Percentiles rank a stretch among this genome's conserved stretches.
Conservation (phyloP, 257 asterid species). For the Ehretia macrophylla region DNA sequence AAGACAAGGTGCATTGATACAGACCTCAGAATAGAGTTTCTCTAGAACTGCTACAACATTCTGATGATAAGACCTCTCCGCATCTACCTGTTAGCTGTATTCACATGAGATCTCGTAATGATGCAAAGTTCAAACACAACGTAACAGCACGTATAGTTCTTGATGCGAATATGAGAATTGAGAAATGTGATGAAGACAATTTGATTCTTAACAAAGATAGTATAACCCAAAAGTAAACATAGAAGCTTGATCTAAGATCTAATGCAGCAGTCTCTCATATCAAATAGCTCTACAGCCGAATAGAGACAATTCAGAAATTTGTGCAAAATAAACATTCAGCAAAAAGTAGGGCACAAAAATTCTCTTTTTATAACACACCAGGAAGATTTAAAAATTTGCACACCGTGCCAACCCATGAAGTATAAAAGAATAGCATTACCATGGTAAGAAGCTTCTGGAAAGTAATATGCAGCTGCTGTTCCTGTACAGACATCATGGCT, state of each 20-base stretch:
- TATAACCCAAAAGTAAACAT: no score
- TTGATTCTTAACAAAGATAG: no score
- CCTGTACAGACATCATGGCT: constrained; percentile 87
- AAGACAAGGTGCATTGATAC: constrained; percentile 11
- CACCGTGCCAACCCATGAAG: not conserved
- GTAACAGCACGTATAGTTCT: not conserved
- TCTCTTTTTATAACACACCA: not conserved
- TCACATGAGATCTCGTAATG: constrained; percentile 19
- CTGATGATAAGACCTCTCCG: constrained; percentile 89
- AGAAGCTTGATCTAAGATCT: no score
- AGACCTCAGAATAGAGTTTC: constrained; percentile 81
- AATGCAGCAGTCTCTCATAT: no score
- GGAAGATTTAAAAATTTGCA: not conserved
- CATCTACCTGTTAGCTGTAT: constrained; percentile 62
- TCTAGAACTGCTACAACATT: constrained; percentile 64
- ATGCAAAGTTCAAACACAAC: constrained; percentile 7
- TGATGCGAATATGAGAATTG: no score
- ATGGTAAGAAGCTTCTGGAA: constrained; percentile 67
- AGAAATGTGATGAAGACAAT: no score
- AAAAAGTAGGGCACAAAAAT: no score
- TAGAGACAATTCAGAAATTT: no score
- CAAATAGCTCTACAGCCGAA: no score
- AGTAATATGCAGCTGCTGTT: constrained; percentile 76
- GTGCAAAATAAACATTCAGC: no score
- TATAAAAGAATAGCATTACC: constrained; percentile 34